phyloP scores from a whole-genome alignment of 1,284 basidiomycete species.

The Fomitopsis palustris region DNA sequence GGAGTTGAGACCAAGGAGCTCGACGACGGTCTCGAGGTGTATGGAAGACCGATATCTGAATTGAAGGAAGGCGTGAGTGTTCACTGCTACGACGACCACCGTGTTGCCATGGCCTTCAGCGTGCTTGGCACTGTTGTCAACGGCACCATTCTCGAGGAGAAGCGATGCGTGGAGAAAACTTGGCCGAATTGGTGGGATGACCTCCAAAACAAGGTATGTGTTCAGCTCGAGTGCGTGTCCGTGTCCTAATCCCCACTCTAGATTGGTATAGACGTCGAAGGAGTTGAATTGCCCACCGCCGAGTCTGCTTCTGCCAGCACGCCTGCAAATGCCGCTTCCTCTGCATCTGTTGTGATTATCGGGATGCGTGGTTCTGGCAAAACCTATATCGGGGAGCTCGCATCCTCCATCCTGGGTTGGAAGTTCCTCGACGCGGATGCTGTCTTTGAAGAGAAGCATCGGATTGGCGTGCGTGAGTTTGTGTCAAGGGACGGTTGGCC shows the following conservation, averaged over 20 bases:
- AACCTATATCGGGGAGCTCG: constrained; percentile 83
- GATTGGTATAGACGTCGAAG: constrained; percentile 90
- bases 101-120: constrained; percentile 98
- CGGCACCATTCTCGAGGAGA: constrained; percentile 88
- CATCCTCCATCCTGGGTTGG: constrained; percentile 73
- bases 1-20: constrained; percentile 91
- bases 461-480: constrained; percentile 69
- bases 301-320: constrained; percentile 43
- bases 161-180: constrained; percentile 98
- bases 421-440: constrained; percentile 87
- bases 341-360: constrained; percentile 80
- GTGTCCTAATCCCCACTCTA: constrained; percentile 29
- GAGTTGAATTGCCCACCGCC: constrained; percentile 66
- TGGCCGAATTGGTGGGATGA: constrained; percentile 99
- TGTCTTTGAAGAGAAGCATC: constrained; percentile 68
- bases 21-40: constrained; percentile 90
- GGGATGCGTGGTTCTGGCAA: constrained; percentile 99
- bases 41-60: constrained; percentile 65
- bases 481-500: constrained; percentile 79
- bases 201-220: constrained; percentile 81
- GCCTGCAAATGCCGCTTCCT: constrained; percentile 34
- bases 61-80: constrained; percentile 74
- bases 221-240: constrained; percentile 1
- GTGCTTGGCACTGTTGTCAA: constrained; percentile 78
- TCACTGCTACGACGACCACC: constrained; percentile 97